Base-by-base conservation (phyloP, 352 stramenopile genomes). In the Phytophthora pseudosyringae region DNA sequence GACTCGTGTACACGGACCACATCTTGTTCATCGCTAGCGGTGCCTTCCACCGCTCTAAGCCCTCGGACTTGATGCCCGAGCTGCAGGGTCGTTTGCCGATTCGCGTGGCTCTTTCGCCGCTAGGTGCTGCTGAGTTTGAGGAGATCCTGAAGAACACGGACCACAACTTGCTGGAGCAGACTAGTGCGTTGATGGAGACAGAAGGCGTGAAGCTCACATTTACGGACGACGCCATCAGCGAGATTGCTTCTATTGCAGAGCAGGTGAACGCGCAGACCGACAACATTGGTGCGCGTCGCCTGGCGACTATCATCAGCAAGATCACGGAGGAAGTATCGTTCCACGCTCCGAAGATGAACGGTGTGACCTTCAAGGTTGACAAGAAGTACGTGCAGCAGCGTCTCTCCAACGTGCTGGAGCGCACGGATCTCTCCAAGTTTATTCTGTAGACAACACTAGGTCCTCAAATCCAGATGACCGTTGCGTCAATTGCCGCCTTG, bases 291-390 rank as follows among this genome's bases (percentile, higher is more conserved):
- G 97, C 98, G 12, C 82, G 98, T 35, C 91, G 98, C 43, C 82
- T 99, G 43, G 96, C 98, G 68, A 99, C 97, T 15, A 89, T 94
- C 60, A 80, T 99, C 68, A 97, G 98, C 76, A 94, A 98, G 58
- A 98, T 99, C 58, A 97, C 99, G 55, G 97, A 99, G 75, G 91
- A 98, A 45, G 96, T 99, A 26, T 99, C 92, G 56, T 99, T 99
- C 78, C 87, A 99, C 61, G 95, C 97, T 6, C 89, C 97, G 5
- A 95, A 98, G 67, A 91, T 95, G 81, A 77, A 78, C 41, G 82
- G 82, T 35, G 71, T 90, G 58, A 76, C 63, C n/a, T 89, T 98
- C 35, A 69, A 83, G 18, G 88, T 99, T 5, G 91, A 97, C 72
- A 95, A 98, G 68, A 82, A 77, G 52, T 96, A 98, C 69, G 97